Base-by-base conservation (phyloP, 2,329 filamentous ascomycete genomes). In the Cordyceps cicadae region DNA sequence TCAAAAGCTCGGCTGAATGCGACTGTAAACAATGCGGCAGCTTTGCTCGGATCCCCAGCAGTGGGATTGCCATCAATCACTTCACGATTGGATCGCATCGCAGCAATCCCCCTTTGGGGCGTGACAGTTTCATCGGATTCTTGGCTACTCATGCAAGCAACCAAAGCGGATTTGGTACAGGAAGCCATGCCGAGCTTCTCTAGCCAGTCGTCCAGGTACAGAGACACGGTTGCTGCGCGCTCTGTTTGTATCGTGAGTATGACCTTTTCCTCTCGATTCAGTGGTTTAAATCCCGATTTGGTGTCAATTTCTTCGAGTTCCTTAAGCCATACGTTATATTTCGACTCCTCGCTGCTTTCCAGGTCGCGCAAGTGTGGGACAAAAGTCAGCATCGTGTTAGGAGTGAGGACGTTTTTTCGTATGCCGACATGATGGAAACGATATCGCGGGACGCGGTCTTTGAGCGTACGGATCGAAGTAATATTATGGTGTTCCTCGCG, bases 391-490 rank as follows among this genome's bases (percentile, higher is more conserved):
- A 82, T 81, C 1, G 82, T 84, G 66, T 84, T 83, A 3, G 82
- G 81, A 0, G 82, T 82, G 34, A 85, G 74, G 41, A 85, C 79
- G 60, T 85, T 85, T 67, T 81, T 83, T 67, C 75, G 76, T 56
- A 85, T 83, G 66, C 84, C 80, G 43, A 85, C 79, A 62, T 85
- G 81, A 65, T 85, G 83, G 64, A 84, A 85, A 34, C 79, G 74
- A 66, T 85, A 86, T 29, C 73, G 72, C n/a, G 83, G 83, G 9
- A 84, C 82, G n/a, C 77, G 74, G 21, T 79, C 75, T 63, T 75
- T 77, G 60, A 79, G 74, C 2, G 81, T 79, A 64, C 78, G 78
- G 64, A 83, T 76, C 64, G 76, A 72, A n/a, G 74, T 66, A 5
- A 80, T 74, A 3, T 68, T 65, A 62, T 77, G 76, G 26, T 75